These are phyloP conservation scores for Mortierella claussenii DNA, from an alignment of 192 early-diverging fungal species.

Conservation along the genomic window DNA sequence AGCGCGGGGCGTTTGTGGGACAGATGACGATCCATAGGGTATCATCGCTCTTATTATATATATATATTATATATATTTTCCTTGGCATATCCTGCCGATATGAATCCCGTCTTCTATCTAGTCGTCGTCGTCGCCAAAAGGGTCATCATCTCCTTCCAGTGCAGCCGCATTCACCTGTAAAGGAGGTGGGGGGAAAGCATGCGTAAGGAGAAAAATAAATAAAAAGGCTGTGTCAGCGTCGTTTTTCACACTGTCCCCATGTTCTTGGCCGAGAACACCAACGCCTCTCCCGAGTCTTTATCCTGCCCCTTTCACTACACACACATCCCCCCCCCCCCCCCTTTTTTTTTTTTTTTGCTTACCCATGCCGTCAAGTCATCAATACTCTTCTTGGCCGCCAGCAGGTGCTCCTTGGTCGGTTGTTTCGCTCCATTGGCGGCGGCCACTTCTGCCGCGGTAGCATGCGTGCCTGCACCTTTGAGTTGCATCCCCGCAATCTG, in stretches of 20 bases:
- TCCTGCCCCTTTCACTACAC: no score
- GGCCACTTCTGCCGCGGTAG: neutral
- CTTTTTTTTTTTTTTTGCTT: no score
- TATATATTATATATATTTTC: no score
- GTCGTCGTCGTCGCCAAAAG: constrained; percentile 34
- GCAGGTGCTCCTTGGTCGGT: constrained; percentile 42
- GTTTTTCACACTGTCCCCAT: no score
- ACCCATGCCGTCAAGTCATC: constrained; percentile 53
- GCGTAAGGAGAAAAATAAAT: neutral
- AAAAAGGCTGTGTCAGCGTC: no score
- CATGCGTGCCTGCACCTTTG: neutral
- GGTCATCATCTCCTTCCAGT: constrained; percentile 27
- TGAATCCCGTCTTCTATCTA: constrained; percentile 5
- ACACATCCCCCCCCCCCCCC: no score
- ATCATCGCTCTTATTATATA: no score
- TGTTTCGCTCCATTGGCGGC: constrained; percentile 19
- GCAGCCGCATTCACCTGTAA: constrained; percentile 27
- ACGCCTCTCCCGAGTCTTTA: no score
- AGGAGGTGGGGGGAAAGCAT: neutral
- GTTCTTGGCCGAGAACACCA: no score
- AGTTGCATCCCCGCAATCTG: constrained; percentile 24
- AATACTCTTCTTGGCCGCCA: constrained; percentile 53
- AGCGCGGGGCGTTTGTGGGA: no score
- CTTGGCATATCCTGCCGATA: no score
- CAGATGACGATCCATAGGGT: no score